Evolutionary conservation across 2,329 filamentous ascomycete genomes (phyloP).

Genomic region (Chaetomiaceae sp.): DNA sequence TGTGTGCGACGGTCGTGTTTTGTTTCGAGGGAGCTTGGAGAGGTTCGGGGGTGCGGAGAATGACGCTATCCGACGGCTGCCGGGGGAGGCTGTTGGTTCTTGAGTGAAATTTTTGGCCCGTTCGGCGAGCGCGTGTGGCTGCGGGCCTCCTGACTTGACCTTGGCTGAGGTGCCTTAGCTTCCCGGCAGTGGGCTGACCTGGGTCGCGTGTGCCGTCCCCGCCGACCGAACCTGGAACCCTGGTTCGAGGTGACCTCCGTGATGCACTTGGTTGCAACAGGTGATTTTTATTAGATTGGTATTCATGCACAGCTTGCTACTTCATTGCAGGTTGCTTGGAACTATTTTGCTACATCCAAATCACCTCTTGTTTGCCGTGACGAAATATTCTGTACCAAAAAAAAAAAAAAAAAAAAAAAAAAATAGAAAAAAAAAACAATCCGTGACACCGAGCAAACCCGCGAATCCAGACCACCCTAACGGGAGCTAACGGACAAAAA

Average conservation of each 20-base stretch:
- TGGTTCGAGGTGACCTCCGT: not conserved
- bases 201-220: not conserved
- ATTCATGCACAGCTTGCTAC: not conserved
- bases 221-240: not conserved
- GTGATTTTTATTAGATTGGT: not conserved
- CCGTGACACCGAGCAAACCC: too few relatives aligned
- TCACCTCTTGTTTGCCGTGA: too few relatives aligned
- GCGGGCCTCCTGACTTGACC: constrained; percentile 5
- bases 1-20: constrained; percentile 5
- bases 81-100: constrained; percentile 13
- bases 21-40: constrained; percentile 3
- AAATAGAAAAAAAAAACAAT: too few relatives aligned
- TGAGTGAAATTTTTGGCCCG: constrained; percentile 24
- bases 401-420: too few relatives aligned
- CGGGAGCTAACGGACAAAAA: too few relatives aligned
- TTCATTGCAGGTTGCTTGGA: too few relatives aligned
- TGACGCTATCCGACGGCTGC: constrained; percentile 23
- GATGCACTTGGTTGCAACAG: not conserved
- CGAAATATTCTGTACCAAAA: too few relatives aligned
- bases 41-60: constrained; percentile 12
- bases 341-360: too few relatives aligned
- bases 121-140: not conserved
- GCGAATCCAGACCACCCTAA: too few relatives aligned
- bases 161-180: not conserved
- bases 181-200: constrained; percentile 6